Conservation (phyloP, 106 monocot species). For the Acanthochlamys bracteata region DNA sequence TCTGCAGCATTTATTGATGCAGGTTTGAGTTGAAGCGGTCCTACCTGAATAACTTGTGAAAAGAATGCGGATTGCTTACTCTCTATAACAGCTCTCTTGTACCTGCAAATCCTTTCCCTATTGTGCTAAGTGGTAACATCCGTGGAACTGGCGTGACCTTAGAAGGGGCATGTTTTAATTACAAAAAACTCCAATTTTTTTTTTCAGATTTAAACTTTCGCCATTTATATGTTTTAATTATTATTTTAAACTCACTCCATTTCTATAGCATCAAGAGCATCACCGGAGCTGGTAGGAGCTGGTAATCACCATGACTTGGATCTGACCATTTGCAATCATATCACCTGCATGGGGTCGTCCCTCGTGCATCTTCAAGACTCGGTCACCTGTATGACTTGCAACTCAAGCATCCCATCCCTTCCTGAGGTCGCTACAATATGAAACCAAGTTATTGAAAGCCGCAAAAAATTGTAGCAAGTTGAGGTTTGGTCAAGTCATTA, state of each 20-base stretch:
- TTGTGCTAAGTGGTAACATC: too few relatives aligned
- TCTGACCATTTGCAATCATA: slow-evolving; percentile 87
- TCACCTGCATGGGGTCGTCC: slow-evolving; percentile 92
- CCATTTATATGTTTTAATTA: too few relatives aligned
- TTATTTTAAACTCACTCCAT: slow-evolving; percentile 26
- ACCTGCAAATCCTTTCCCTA: too few relatives aligned
- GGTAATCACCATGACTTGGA: slow-evolving; percentile 93
- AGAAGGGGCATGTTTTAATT: too few relatives aligned
- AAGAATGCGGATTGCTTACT: too few relatives aligned
- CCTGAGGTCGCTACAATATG: slow-evolving; percentile 79
- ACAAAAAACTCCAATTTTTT: too few relatives aligned
- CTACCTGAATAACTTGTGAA: too few relatives aligned
- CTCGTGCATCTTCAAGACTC: slow-evolving; percentile 94
- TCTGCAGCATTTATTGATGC: too few relatives aligned
- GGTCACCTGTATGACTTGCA: slow-evolving; percentile 66
- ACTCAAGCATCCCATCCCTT: slow-evolving; percentile 66
- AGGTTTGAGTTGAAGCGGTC: too few relatives aligned
- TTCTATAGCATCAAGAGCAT: slow-evolving; percentile 78
- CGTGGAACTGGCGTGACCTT: too few relatives aligned
- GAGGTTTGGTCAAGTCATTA: slow-evolving; percentile 85
- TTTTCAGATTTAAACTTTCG: too few relatives aligned
- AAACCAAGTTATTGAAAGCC: slow-evolving; percentile 78
- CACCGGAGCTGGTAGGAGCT: slow-evolving; percentile 91
- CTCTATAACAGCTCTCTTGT: too few relatives aligned
- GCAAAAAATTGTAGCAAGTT: slow-evolving; percentile 57